phyloP scores from a whole-genome alignment of 2,329 filamentous ascomycete species.

The Pseudogymnoascus sp. region DNA sequence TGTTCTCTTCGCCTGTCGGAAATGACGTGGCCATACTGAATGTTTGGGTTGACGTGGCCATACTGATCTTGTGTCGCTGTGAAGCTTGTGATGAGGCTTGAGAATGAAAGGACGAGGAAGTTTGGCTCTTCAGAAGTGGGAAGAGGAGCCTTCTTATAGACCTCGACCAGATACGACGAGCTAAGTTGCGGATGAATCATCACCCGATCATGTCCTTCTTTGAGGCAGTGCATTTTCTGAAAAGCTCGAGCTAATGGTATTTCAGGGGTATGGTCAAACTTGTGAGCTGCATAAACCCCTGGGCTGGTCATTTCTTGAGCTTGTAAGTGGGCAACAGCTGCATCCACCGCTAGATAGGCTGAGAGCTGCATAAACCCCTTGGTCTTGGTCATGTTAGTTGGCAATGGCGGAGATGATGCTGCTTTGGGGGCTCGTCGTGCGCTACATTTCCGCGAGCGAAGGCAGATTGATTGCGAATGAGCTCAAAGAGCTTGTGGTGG shows the following conservation, averaged over 20 bases:
- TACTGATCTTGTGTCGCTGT: neutral
- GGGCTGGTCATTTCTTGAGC: neutral
- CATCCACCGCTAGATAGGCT: neutral
- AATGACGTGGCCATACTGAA: neutral
- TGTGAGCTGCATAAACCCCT: neutral
- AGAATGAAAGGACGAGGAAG: neutral
- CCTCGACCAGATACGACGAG: neutral
- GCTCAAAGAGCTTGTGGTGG: no score
- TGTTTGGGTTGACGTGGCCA: neutral
- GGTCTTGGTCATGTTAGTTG: neutral
- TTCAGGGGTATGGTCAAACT: neutral
- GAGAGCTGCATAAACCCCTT: neutral
- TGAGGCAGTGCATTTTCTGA: neutral
- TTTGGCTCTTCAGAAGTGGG: neutral
- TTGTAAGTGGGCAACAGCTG: neutral
- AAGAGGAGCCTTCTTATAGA: neutral
- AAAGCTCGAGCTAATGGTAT: neutral
- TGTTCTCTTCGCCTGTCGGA: no score
- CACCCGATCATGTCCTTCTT: neutral
- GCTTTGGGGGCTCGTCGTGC: neutral
- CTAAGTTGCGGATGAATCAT: neutral
- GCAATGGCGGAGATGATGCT: neutral
- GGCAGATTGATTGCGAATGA: no score
- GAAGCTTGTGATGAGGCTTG: neutral
- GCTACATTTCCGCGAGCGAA: neutral